phyloP scores from a whole-genome alignment of 2,329 filamentous ascomycete species.

The Exophiala spinifera region DNA sequence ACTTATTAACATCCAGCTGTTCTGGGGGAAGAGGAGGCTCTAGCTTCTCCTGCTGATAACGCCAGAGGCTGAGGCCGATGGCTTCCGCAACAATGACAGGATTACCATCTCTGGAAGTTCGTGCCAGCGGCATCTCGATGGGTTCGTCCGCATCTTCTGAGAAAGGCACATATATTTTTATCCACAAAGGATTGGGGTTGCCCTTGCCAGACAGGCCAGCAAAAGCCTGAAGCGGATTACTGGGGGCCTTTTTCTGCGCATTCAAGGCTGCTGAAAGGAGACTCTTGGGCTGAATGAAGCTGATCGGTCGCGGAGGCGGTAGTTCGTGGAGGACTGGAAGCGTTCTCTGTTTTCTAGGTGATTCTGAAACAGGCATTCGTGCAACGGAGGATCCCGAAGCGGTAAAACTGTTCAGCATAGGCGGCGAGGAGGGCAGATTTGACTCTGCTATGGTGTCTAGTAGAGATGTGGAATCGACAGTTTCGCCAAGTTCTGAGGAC shows the following conservation, averaged over 20 bases:
- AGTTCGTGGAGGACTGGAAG: slow-evolving; percentile 53
- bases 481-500: slow-evolving; percentile 54
- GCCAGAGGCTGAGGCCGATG: slow-evolving; percentile 61
- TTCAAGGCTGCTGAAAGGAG: slow-evolving; percentile 57
- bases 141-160: slow-evolving; percentile 55
- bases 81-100: slow-evolving; percentile 59
- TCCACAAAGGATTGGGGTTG: slow-evolving; percentile 58
- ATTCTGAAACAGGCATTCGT: slow-evolving; percentile 35
- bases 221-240: slow-evolving; percentile 61
- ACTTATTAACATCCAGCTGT: slow-evolving; percentile 59
- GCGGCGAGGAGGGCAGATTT: slow-evolving; percentile 46
- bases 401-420: slow-evolving; percentile 38
- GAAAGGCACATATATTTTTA: slow-evolving; percentile 62
- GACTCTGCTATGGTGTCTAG: slow-evolving; percentile 51
- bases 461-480: slow-evolving; percentile 56
- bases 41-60: slow-evolving; percentile 57
- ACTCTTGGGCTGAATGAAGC: slow-evolving; percentile 56
- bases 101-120: slow-evolving; percentile 53
- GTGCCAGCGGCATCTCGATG: slow-evolving; percentile 56
- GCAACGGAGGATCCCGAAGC: slow-evolving; percentile 20
- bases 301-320: slow-evolving; percentile 61
- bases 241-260: slow-evolving; percentile 54
- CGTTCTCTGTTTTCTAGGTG: slow-evolving; percentile 52
- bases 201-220: slow-evolving; percentile 59
- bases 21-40: slow-evolving; percentile 52